phyloP scores from a whole-genome alignment of 192 early-diverging fungal species.

The Umbelopsis isabellina region DNA sequence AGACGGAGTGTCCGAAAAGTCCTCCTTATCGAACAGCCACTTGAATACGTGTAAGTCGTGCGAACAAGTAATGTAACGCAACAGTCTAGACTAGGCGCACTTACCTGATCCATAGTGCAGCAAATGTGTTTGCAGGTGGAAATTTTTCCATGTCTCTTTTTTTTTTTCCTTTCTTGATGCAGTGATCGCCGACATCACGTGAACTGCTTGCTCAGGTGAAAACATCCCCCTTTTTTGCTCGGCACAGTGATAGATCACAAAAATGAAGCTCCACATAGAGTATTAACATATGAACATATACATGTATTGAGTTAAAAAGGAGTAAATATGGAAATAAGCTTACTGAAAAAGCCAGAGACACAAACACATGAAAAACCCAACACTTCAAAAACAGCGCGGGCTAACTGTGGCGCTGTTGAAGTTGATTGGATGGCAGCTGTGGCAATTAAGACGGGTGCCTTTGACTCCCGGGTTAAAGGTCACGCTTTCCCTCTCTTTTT shows the following conservation, averaged over 20 bases:
- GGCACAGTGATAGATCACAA: too few relatives aligned
- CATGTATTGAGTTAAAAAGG: too few relatives aligned
- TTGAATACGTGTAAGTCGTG: neutral
- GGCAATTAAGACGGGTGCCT: neutral
- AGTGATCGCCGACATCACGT: neutral
- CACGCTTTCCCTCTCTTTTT: conserved; percentile 9
- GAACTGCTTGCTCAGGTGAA: neutral
- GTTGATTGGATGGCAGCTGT: conserved; percentile 2
- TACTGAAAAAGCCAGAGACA: neutral
- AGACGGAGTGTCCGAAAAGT: conserved; percentile 56
- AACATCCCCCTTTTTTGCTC: too few relatives aligned
- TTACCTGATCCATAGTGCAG: conserved; percentile 22
- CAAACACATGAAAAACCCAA: conserved; percentile 3
- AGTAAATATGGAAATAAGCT: too few relatives aligned
- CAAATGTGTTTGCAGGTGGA: too few relatives aligned
- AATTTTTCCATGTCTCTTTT: too few relatives aligned
- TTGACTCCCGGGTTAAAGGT: neutral
- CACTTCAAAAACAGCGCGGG: conserved; percentile 4
- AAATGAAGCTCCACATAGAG: too few relatives aligned
- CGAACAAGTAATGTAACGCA: neutral
- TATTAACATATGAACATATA: too few relatives aligned
- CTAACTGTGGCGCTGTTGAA: neutral
- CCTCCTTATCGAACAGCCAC: conserved; percentile 57
- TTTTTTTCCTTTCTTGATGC: too few relatives aligned
- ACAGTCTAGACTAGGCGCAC: neutral